Evolutionary conservation across 768 basidiomycete genomes (phyloP).

Genomic region (Gloeophyllum trabeum): DNA sequence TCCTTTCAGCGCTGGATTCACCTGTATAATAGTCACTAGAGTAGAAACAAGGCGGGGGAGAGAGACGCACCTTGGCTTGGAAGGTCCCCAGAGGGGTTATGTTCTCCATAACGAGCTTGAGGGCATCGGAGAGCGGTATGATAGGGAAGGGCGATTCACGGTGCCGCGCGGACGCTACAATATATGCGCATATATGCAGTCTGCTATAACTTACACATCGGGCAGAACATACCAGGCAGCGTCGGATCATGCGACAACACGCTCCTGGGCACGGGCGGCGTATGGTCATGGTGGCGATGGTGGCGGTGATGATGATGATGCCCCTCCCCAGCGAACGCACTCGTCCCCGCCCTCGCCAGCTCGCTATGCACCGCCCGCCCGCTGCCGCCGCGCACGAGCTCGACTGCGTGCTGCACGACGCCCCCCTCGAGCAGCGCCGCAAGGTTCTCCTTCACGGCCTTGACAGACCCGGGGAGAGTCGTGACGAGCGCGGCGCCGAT

Average conservation of each 20-base stretch:
- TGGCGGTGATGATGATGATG: conserved; percentile 23
- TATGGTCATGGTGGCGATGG: conserved; percentile 23
- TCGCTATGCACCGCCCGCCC: conserved; percentile 47
- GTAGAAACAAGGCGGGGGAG: background rate
- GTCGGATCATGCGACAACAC: conserved; percentile 64
- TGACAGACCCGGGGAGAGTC: conserved; percentile 78
- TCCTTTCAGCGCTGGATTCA: conserved; percentile 47
- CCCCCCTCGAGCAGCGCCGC: conserved; percentile 45
- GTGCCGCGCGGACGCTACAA: conserved; percentile 54
- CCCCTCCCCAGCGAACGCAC: conserved; percentile 11
- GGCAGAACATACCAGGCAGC: conserved; percentile 40
- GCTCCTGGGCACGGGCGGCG: conserved; percentile 38
- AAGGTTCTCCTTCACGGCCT: conserved; percentile 75
- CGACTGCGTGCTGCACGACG: conserved; percentile 60
- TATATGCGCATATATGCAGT: background rate
- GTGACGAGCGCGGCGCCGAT: conserved; percentile 55
- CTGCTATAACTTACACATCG: background rate
- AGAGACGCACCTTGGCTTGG: background rate
- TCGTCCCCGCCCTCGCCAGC: conserved; percentile 25
- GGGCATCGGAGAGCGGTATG: conserved; percentile 54
- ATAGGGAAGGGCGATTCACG: conserved; percentile 71
- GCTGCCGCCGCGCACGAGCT: conserved; percentile 57
- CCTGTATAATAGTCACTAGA: conserved; percentile 24
- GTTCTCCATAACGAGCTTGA: conserved; percentile 40
- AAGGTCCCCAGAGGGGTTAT: conserved; percentile 25